A percentile compares a stretch with the other conserved stretches of the same genome.
Conservation (phyloP, 345 rosid genomes). For the Psidium guajava region DNA sequence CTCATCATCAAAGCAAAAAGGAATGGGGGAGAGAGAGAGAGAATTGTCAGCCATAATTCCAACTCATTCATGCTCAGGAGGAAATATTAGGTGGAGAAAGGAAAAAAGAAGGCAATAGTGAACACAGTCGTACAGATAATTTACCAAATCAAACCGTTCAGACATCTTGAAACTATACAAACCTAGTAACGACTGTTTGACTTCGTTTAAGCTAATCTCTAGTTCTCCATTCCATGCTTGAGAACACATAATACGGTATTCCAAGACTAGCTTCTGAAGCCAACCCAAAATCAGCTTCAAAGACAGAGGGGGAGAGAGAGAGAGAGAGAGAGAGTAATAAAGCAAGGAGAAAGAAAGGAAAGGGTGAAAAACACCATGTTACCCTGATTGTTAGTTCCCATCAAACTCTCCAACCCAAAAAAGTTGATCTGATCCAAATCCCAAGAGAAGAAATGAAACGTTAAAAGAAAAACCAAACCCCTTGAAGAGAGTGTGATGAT, state of each 20-base stretch:
- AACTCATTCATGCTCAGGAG: neutral
- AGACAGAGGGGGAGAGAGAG: neutral
- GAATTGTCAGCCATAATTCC: neutral
- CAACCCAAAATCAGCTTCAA: neutral
- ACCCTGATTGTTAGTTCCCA: slow-evolving; percentile 1
- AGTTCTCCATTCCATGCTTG: neutral
- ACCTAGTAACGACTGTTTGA: neutral
- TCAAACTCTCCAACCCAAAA: neutral
- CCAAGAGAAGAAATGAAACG: neutral
- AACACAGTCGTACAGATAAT: neutral
- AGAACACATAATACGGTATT: neutral
- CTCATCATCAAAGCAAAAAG: neutral
- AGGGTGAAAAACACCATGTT: neutral
- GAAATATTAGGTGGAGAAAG: neutral
- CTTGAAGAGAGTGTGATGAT: neutral
- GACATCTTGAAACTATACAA: neutral
- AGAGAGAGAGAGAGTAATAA: neutral
- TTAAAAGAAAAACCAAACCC: neutral
- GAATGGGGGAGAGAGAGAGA: neutral
- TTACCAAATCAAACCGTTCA: neutral
- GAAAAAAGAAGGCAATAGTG: neutral
- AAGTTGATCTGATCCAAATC: neutral
- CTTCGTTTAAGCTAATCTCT: neutral
- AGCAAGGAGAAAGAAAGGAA: neutral
- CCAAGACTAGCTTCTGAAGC: neutral